Evolutionary conservation across 257 asterid species (phyloP).

Genomic region (Catharanthus roseus): DNA sequence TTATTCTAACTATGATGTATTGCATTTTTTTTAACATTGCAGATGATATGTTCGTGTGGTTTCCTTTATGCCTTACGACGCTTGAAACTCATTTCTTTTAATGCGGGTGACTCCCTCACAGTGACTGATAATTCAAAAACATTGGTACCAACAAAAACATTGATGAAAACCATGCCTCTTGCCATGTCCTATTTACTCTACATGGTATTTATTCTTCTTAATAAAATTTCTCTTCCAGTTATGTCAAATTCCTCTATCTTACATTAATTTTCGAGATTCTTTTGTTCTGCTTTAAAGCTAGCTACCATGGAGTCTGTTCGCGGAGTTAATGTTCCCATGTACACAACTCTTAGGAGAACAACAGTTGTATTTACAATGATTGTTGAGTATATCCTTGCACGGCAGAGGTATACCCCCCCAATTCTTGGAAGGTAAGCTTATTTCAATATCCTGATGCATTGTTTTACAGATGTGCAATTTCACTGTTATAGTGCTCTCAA

Average conservation of each 20-base stretch:
- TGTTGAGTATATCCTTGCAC: constrained; percentile 58
- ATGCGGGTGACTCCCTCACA: constrained; percentile 38
- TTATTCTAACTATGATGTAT: neutral
- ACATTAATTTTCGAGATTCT: constrained; percentile 14
- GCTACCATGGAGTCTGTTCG: constrained; percentile 91
- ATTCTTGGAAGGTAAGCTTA: constrained; percentile 64
- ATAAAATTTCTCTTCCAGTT: constrained; percentile 4
- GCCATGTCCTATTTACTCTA: constrained; percentile 71
- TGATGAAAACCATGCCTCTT: constrained; percentile 60
- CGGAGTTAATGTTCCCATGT: constrained; percentile 95
- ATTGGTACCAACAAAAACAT: constrained; percentile 50
- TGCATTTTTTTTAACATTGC: constrained; percentile 25
- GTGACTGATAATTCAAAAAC: constrained; percentile 36
- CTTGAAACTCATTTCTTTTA: constrained; percentile 61
- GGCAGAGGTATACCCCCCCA: constrained; percentile 56
- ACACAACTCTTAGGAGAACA: constrained; percentile 90
- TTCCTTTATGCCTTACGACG: constrained; percentile 60
- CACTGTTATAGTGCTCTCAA: neutral
- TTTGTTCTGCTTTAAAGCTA: constrained; percentile 60
- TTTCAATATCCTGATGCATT: neutral
- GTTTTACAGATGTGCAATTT: neutral
- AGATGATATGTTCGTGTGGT: constrained; percentile 75
- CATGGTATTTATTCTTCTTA: constrained; percentile 53
- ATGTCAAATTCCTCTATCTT: constrained; percentile 3
- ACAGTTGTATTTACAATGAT: constrained; percentile 87